Conservation (phyloP, 1,139 yeast species). For the Candida smagusa region DNA sequence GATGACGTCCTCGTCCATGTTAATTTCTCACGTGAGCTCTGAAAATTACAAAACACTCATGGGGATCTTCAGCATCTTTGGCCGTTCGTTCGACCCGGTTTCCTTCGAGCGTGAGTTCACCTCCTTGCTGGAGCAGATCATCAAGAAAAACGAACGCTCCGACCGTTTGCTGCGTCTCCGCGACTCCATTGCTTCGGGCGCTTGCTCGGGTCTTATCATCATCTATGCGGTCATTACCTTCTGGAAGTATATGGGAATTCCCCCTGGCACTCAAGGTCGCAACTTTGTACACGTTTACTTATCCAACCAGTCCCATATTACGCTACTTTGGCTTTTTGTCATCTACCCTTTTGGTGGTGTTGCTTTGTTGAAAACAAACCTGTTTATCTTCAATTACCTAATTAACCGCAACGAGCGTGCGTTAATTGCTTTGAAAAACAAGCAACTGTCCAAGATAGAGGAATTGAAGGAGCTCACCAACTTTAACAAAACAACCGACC, state of each 20-base stretch:
- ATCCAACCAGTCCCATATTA: slow-evolving; percentile 19
- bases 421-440: slow-evolving; percentile 32
- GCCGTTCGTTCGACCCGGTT: slow-evolving; percentile 46
- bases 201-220: slow-evolving; percentile 12
- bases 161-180: neutral
- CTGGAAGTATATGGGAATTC: slow-evolving; percentile 23
- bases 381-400: slow-evolving; percentile 22
- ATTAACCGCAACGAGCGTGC: slow-evolving; percentile 19
- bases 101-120: slow-evolving; percentile 51
- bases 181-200: slow-evolving; percentile 1
- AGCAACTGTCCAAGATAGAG: slow-evolving; percentile 62
- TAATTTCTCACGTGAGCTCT: neutral
- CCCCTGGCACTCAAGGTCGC: slow-evolving; percentile 14
- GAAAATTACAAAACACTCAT: slow-evolving; percentile 8
- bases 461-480: slow-evolving; percentile 78
- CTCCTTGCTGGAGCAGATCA: slow-evolving; percentile 15
- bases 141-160: slow-evolving; percentile 3
- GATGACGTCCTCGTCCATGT: neutral
- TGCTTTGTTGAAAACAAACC: slow-evolving; percentile 19
- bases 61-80: slow-evolving; percentile 32
- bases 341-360: slow-evolving; percentile 28
- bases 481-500: slow-evolving; percentile 70
- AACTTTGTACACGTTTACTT: slow-evolving; percentile 24
- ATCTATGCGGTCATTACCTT: slow-evolving; percentile 32
- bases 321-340: slow-evolving; percentile 16